phyloP scores from a whole-genome alignment of 208 protist species.

The Acanthamoeba rhysodes region DNA sequence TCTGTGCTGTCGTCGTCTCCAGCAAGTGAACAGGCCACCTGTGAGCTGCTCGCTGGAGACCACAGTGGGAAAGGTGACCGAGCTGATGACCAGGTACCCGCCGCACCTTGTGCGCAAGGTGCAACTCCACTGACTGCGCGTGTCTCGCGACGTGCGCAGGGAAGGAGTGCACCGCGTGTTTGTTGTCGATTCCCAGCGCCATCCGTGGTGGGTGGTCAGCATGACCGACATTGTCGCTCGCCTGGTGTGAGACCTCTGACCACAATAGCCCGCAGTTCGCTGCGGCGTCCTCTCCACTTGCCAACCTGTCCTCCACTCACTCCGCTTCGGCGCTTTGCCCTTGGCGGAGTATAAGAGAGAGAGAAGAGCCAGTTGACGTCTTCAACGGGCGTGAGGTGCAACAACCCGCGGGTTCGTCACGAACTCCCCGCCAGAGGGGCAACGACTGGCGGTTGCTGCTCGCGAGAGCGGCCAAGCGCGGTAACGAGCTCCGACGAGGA shows the following conservation, averaged over 20 bases:
- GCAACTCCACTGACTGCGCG: neutral
- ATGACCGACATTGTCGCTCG: conserved; percentile 37
- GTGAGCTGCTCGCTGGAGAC: neutral
- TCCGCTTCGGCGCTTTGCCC: no score
- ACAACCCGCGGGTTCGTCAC: neutral
- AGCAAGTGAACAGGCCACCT: neutral
- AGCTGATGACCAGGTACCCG: neutral
- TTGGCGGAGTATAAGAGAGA: no score
- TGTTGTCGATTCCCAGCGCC: conserved; percentile 27
- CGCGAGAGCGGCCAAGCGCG: no score
- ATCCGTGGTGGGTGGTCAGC: conserved; percentile 35
- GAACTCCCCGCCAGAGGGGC: neutral
- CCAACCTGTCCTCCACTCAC: no score
- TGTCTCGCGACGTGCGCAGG: neutral
- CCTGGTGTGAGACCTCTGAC: neutral
- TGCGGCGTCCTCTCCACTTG: no score
- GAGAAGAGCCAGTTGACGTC: no score
- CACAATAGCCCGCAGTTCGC: no score
- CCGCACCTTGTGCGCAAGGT: neutral
- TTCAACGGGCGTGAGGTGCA: neutral
- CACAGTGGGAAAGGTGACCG: neutral
- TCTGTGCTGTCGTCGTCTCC: no score
- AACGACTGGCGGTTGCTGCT: no score
- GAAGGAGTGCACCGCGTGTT: conserved; percentile 14
- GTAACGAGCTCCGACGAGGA: no score